These are phyloP conservation scores for Plicaturopsis crispa DNA, from an alignment of 768 basidiomycete genomes.

Conservation along the genomic window DNA sequence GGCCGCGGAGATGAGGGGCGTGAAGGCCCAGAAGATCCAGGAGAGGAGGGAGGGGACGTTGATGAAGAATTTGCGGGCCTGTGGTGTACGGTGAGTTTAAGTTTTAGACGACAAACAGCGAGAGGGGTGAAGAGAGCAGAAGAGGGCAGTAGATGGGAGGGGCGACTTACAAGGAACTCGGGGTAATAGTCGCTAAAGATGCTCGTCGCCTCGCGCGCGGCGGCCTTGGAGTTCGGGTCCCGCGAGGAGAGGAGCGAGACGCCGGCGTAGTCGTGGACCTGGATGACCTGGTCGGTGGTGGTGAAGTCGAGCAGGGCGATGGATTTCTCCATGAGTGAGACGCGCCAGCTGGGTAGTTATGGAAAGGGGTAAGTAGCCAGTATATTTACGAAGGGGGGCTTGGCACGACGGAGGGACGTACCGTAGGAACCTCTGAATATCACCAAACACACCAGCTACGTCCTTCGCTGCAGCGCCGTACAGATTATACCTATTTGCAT, in stretches of 20 bases:
- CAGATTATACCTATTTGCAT: conserved; percentile 50
- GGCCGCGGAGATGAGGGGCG: conserved; percentile 58
- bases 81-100: background rate
- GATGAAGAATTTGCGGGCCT: conserved; percentile 76
- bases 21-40: conserved; percentile 85
- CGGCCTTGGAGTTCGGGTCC: conserved; percentile 68
- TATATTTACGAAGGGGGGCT: conserved; percentile 2
- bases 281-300: conserved; percentile 64
- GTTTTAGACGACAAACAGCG: conserved; percentile 4
- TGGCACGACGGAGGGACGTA: conserved; percentile 17
- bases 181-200: conserved; percentile 78
- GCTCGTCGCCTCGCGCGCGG: conserved; percentile 64
- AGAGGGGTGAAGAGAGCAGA: background rate
- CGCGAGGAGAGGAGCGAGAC: conserved; percentile 57
- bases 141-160: background rate
- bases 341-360: conserved; percentile 53
- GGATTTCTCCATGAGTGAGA: conserved; percentile 68
- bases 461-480: conserved; percentile 70
- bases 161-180: conserved; percentile 54
- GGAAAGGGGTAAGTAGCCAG: too few species aligned
- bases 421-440: conserved; percentile 72
- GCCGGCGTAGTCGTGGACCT: conserved; percentile 78
- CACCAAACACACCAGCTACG: conserved; percentile 64
- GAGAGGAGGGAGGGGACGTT: conserved; percentile 70
- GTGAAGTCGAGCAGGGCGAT: conserved; percentile 61